These are phyloP conservation scores for Syzygium malaccense DNA, from an alignment of 441 rosid species.

Conservation along the genomic window DNA sequence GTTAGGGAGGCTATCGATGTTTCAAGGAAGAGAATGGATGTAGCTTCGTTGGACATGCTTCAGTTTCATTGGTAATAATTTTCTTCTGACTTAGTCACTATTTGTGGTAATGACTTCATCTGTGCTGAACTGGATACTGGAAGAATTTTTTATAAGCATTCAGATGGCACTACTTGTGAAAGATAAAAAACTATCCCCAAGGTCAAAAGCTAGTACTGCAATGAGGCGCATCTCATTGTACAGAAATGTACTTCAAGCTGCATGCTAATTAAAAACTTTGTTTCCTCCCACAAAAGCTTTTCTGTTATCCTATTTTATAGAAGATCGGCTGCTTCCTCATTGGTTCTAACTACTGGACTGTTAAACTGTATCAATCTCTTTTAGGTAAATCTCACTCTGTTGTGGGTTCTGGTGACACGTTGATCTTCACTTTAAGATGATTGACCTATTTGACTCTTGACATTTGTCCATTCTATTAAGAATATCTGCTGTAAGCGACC, in stretches of 20 bases:
- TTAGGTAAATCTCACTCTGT: background rate
- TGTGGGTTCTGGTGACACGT: background rate
- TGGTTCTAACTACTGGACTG: background rate
- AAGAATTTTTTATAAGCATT: background rate
- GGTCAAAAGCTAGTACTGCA: background rate
- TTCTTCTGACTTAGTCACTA: background rate
- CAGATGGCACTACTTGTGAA: background rate
- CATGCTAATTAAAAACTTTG: background rate
- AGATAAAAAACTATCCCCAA: background rate
- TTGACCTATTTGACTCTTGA: background rate
- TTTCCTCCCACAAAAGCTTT: background rate
- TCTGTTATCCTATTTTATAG: background rate
- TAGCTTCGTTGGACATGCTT: conserved; percentile 89
- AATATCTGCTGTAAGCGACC: background rate
- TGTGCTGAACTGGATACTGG: background rate
- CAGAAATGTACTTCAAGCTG: background rate
- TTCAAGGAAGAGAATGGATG: conserved; percentile 93
- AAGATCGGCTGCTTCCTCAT: background rate
- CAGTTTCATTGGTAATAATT: conserved; percentile 84
- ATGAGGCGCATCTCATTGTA: background rate
- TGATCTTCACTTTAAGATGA: background rate
- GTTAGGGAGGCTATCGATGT: conserved; percentile 63
- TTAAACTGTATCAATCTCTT: background rate
- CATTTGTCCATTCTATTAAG: background rate
- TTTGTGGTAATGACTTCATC: background rate